Percentiles rank a stretch among this genome's conserved stretches.
Conservation (phyloP, 2,329 filamentous ascomycete species). For the Tolypocladium ophioglossoides region DNA sequence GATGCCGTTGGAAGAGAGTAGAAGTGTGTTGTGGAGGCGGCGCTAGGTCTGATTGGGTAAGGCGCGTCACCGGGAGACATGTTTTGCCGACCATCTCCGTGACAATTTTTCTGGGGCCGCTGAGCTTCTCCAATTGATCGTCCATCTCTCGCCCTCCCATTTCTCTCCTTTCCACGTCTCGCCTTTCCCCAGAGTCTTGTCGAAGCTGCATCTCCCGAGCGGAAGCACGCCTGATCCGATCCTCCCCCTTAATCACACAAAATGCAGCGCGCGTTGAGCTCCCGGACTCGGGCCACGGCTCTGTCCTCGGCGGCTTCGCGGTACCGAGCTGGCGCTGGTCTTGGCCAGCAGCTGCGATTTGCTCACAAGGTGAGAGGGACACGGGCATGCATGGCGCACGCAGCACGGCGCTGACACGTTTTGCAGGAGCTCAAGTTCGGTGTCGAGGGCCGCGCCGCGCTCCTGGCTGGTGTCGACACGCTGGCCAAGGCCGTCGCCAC, state of each 20-base stretch:
- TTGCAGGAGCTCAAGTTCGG: slow-evolving; percentile 92
- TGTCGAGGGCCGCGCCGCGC: slow-evolving; percentile 80
- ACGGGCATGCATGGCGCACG: background rate
- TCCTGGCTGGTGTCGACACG: slow-evolving; percentile 92
- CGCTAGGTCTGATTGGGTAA: slow-evolving; percentile 20
- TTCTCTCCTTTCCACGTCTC: background rate
- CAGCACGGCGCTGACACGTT: background rate
- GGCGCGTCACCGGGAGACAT: slow-evolving; percentile 18
- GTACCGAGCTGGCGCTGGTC: slow-evolving; percentile 51
- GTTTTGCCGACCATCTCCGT: slow-evolving; percentile 28
- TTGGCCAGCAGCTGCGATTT: slow-evolving; percentile 86
- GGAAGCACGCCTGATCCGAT: background rate
- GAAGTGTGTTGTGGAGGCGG: slow-evolving; percentile 15
- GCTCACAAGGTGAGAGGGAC: slow-evolving; percentile 73
- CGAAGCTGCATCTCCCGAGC: slow-evolving; percentile 4
- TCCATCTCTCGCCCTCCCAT: slow-evolving; percentile 6
- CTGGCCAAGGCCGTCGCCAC: slow-evolving; percentile 93
- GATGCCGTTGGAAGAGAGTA: slow-evolving; percentile 26
- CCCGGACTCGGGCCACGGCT: slow-evolving; percentile 68
- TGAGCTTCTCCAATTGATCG: slow-evolving; percentile 8
- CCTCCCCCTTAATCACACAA: slow-evolving; percentile 28
- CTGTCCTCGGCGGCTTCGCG: slow-evolving; percentile 59
- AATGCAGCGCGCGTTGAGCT: slow-evolving; percentile 95
- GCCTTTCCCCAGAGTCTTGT: slow-evolving; percentile 1
- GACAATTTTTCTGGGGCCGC: slow-evolving; percentile 29